Base-by-base conservation (phyloP, 2,329 filamentous ascomycete species). In the Fusarium lyarnte region DNA sequence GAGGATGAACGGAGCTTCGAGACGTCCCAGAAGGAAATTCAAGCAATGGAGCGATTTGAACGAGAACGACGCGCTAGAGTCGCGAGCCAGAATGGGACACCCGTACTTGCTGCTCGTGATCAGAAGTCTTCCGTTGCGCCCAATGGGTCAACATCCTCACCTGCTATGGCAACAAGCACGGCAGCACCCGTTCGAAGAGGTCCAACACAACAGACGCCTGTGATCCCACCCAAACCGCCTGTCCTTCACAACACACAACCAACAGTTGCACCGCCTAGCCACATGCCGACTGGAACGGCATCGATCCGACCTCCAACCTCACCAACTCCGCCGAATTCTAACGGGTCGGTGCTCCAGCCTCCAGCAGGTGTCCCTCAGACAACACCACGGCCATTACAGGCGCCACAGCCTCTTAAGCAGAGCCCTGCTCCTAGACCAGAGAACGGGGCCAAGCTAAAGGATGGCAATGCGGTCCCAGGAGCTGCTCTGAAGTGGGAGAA, bases 1-100 rank as follows among this genome's bases (percentile, higher is more conserved):
- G 89, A 92, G 61, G 92, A 96, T 69, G 95, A 98, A 83, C 87
- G 86, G 65, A 86, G 85, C 57, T 92, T 92, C 78, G 86, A 88
- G 31, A 83, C 83, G 23, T 82, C 95, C 46, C 88, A 90, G 79
- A 85, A 85, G 65, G 92, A 97, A 73, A 89, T 97, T 55, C 84
- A 86, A 42, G 87, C 90, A 64, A 87, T 96, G 53, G 89, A 95
- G 79, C 86, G 87, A 58, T 80, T 73, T 25, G 81, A 82, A 71
- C 78, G 77, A 61, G 81, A 83, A 64, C 74, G 82, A 46, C 76
- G 82, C 27, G 81, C 81, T 13, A 81, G 78, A 61, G 79, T 79
- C 8, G 81, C 81, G 23, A 82, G 77, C 35, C 81, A 82, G 59
- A 80, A 78, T 31, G 77, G 76, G 25, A 74, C 79, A n/a, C 76